Conservation (phyloP, 169 alveolate species). For the Plasmodium malariae region DNA sequence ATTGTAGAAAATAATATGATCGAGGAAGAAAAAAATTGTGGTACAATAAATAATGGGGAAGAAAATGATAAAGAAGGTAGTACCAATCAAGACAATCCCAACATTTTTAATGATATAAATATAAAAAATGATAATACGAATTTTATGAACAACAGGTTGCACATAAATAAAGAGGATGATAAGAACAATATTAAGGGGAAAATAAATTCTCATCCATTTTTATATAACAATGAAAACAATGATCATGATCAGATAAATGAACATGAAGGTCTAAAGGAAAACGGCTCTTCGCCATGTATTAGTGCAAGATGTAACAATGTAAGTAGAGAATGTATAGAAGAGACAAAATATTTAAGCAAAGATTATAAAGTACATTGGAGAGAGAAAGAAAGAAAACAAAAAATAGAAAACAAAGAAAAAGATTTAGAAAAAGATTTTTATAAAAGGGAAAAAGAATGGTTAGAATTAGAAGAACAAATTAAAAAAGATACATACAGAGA, state of each 20-base stretch:
- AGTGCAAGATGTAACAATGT: too few species aligned
- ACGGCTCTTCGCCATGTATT: too few species aligned
- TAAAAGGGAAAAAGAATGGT: constrained; percentile 82
- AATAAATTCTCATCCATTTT: too few species aligned
- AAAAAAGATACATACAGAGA: constrained; percentile 72
- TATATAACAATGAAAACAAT: too few species aligned
- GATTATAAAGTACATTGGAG: constrained; percentile 81
- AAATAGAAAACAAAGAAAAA: constrained; percentile 73
- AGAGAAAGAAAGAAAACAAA: constrained; percentile 78
- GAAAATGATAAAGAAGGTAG: not conserved
- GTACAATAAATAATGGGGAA: not conserved
- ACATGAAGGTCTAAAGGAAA: too few species aligned
- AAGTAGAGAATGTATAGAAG: too few species aligned
- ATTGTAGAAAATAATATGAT: not conserved
- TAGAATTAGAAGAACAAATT: constrained; percentile 80
- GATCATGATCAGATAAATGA: too few species aligned
- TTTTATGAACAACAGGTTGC: not conserved
- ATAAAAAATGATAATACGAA: not conserved
- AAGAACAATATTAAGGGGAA: not conserved
- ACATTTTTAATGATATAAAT: not conserved
- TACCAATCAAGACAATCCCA: not conserved
- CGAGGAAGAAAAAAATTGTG: too few species aligned
- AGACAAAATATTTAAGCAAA: constrained; percentile 11
- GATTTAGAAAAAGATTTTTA: constrained; percentile 74
- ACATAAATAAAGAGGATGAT: not conserved